These are phyloP conservation scores for Pontederia paniculata DNA, from an alignment of 176 grass and related monocot genomes.

Conservation along the genomic window DNA sequence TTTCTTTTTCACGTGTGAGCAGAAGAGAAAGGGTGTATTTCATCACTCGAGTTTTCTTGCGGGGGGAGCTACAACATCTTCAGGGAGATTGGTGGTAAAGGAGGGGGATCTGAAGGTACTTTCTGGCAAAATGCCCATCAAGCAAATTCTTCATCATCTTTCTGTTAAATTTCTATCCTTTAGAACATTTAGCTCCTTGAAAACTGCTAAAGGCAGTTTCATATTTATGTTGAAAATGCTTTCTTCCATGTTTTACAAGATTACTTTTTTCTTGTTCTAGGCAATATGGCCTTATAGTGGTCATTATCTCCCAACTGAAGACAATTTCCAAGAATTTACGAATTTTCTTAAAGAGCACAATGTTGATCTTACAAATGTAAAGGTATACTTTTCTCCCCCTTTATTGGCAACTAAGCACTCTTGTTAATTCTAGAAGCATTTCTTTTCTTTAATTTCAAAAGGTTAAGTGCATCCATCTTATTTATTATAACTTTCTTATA, in stretches of 20 bases:
- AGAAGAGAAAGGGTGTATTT: conserved; percentile 97
- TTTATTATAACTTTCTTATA: too few species aligned
- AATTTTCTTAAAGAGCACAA: conserved; percentile 8
- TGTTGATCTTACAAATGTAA: conserved; percentile 11
- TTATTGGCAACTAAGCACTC: too few species aligned
- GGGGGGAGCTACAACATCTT: conserved; percentile 59
- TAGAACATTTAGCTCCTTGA: too few species aligned
- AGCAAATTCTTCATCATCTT: background rate
- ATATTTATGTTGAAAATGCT: too few species aligned
- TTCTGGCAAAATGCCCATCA: background rate
- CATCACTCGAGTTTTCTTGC: conserved; percentile 17
- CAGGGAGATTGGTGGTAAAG: conserved; percentile 80
- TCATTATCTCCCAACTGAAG: conserved; percentile 12
- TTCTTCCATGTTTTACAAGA: too few species aligned
- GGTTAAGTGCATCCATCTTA: too few species aligned
- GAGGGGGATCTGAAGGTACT: conserved; percentile 61
- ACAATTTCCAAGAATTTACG: conserved; percentile 12
- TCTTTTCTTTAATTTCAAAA: too few species aligned
- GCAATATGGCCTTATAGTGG: conserved; percentile 16
- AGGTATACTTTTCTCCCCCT: background rate
- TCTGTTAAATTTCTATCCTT: background rate
- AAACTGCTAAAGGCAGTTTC: too few species aligned
- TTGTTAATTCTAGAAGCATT: too few species aligned
- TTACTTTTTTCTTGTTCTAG: background rate
- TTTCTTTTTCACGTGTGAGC: conserved; percentile 8